Evolutionary conservation across 176 grass and related monocot species (phyloP).

Genomic region (Oryza nivara): DNA sequence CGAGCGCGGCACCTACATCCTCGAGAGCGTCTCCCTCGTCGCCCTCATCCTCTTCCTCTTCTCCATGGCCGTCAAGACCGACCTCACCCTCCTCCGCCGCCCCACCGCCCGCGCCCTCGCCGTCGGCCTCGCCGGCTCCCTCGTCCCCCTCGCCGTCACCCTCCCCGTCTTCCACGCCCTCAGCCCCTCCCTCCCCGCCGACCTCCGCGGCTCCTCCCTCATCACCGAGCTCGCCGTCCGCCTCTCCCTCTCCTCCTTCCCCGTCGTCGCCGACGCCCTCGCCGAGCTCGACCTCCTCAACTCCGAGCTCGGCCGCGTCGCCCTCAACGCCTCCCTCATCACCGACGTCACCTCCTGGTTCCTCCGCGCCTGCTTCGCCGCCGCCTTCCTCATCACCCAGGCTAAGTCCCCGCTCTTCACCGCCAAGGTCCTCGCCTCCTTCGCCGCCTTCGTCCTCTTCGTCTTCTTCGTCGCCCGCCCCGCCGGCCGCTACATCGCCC

Average conservation of each 20-base stretch:
- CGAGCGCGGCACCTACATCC: slow-evolving; percentile 58
- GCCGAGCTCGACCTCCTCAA: slow-evolving; percentile 79
- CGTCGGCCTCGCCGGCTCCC: slow-evolving; percentile 55
- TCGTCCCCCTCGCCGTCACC: slow-evolving; percentile 62
- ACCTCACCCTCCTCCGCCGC: slow-evolving; percentile 54
- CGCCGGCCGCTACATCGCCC: slow-evolving; percentile 32
- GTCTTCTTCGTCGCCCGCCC: slow-evolving; percentile 51
- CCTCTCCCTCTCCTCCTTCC: slow-evolving; percentile 72
- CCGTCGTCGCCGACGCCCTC: slow-evolving; percentile 66
- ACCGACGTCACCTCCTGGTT: slow-evolving; percentile 65
- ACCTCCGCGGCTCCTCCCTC: slow-evolving; percentile 43
- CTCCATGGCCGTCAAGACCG: slow-evolving; percentile 75
- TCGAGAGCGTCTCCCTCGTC: slow-evolving; percentile 63
- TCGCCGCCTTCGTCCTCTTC: slow-evolving; percentile 46
- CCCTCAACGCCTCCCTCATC: slow-evolving; percentile 68
- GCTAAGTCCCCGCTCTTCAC: slow-evolving; percentile 32
- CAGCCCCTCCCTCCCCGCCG: slow-evolving; percentile 39
- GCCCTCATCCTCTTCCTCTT: slow-evolving; percentile 77
- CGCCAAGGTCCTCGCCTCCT: slow-evolving; percentile 40
- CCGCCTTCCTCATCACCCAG: slow-evolving; percentile 14
- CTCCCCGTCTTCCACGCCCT: slow-evolving; percentile 39
- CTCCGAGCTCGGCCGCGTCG: slow-evolving; percentile 86
- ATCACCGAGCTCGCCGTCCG: slow-evolving; percentile 53
- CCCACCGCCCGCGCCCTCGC: slow-evolving; percentile 57
- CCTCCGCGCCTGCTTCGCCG: neutral